Percentiles rank a stretch among this genome's conserved stretches.
Conservation (phyloP, 2,329 filamentous ascomycete species). For the Talaromyces amestolkiae region DNA sequence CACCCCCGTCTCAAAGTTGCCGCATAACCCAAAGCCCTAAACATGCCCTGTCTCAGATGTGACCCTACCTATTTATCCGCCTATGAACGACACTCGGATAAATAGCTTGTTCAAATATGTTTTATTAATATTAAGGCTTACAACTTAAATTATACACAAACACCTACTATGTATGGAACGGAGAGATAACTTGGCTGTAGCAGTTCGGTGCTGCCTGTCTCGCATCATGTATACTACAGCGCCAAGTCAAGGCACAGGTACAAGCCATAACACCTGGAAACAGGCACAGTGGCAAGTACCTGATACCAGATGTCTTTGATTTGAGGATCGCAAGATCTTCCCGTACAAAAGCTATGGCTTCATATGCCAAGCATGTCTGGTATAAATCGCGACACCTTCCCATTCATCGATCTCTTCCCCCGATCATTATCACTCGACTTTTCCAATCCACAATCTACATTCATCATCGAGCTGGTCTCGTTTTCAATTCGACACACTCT, state of each 20-base stretch:
- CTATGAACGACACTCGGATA: not conserved
- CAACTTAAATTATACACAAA: not conserved
- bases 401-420: not conserved
- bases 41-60: not conserved
- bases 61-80: not conserved
- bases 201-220: not conserved
- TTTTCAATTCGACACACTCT: not conserved
- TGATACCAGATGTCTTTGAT: not conserved
- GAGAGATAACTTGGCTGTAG: too few relatives aligned
- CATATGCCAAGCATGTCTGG: not conserved
- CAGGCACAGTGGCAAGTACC: not conserved
- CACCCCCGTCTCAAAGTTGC: not conserved
- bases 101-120: not conserved
- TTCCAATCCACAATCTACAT: not conserved
- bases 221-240: not conserved
- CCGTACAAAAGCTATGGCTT: not conserved
- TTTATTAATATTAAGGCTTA: not conserved
- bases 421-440: not conserved
- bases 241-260: not conserved
- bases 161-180: not conserved
- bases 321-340: not conserved
- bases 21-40: constrained; percentile 2
- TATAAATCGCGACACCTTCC: not conserved
- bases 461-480: not conserved
- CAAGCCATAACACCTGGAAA: not conserved